phyloP scores from a whole-genome alignment of 2,329 filamentous ascomycete species.

The Neospermospora avenae region DNA sequence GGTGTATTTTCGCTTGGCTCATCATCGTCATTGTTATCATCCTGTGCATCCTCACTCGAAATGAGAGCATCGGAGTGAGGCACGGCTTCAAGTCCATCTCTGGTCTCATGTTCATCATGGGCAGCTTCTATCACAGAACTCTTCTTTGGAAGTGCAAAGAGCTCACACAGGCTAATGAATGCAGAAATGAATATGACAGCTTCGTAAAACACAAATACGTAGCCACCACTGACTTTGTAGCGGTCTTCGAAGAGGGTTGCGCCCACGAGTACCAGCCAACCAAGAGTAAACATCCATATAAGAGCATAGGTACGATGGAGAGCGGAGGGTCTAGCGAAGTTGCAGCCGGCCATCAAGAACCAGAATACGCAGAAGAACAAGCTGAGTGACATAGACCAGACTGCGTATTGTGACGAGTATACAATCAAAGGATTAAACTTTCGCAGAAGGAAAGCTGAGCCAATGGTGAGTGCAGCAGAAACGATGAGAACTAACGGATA shows the following conservation, averaged over 20 bases:
- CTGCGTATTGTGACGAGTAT: slow-evolving; percentile 84
- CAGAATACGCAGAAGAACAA: slow-evolving; percentile 79
- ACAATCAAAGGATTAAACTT: slow-evolving; percentile 87
- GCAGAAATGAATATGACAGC: slow-evolving; percentile 71
- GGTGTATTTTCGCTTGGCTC: slow-evolving; percentile 53
- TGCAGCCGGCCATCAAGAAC: slow-evolving; percentile 76
- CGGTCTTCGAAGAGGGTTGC: slow-evolving; percentile 75
- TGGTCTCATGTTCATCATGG: slow-evolving; percentile 46
- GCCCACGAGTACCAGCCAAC: slow-evolving; percentile 69
- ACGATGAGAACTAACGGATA: slow-evolving; percentile 73
- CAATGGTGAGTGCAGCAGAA: slow-evolving; percentile 66
- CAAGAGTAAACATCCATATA: slow-evolving; percentile 77
- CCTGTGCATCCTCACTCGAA: slow-evolving; percentile 33
- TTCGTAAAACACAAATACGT: slow-evolving; percentile 78
- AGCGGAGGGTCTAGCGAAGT: slow-evolving; percentile 78
- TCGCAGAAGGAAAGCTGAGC: slow-evolving; percentile 68
- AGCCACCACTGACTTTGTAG: slow-evolving; percentile 69
- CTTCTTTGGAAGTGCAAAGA: slow-evolving; percentile 73
- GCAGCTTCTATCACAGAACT: slow-evolving; percentile 61
- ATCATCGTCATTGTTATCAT: slow-evolving; percentile 22
- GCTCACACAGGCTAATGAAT: slow-evolving; percentile 72
- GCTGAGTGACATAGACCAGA: slow-evolving; percentile 84
- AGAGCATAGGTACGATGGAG: slow-evolving; percentile 78
- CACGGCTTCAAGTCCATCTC: slow-evolving; percentile 37
- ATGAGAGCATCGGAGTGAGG: slow-evolving; percentile 39